A percentile compares a stretch with the other conserved stretches of the same genome.
These are phyloP conservation scores for Colletotrichum paranaense DNA, from an alignment of 2,329 filamentous ascomycete genomes.

Conservation along the genomic window DNA sequence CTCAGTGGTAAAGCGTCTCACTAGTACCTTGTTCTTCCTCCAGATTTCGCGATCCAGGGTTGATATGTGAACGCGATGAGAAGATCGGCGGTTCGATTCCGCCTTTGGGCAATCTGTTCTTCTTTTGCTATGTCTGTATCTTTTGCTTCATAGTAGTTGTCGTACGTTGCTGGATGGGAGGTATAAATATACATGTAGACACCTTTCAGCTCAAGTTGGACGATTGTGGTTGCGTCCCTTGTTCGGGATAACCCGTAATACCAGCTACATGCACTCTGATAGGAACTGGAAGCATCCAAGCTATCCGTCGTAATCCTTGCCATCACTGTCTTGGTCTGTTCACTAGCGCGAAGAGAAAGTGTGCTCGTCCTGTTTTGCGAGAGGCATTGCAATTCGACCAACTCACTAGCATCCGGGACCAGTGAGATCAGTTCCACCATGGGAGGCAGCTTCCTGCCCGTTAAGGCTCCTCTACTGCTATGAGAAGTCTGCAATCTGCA, in stretches of 20 bases:
- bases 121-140: background rate
- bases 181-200: background rate
- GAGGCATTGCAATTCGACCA: background rate
- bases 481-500: background rate
- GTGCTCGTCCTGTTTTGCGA: background rate
- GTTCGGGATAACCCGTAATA: too few species aligned
- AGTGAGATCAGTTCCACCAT: background rate
- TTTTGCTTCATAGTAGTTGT: background rate
- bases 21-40: slow-evolving; percentile 11
- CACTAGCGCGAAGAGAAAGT: background rate
- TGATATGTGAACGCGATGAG: slow-evolving; percentile 5
- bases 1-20: slow-evolving; percentile 37
- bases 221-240: background rate
- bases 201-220: background rate
- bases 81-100: slow-evolving; percentile 35
- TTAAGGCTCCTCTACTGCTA: background rate
- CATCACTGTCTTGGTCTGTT: background rate
- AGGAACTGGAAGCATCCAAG: too few species aligned
- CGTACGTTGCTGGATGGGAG: background rate
- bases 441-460: too few species aligned
- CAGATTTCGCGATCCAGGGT: background rate
- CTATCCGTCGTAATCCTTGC: background rate
- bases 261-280: too few species aligned
- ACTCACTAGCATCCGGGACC: background rate
- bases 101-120: slow-evolving; percentile 24